phyloP scores from a whole-genome alignment of 495 filamentous ascomycete species.

The Aspergillus egyptiacus region DNA sequence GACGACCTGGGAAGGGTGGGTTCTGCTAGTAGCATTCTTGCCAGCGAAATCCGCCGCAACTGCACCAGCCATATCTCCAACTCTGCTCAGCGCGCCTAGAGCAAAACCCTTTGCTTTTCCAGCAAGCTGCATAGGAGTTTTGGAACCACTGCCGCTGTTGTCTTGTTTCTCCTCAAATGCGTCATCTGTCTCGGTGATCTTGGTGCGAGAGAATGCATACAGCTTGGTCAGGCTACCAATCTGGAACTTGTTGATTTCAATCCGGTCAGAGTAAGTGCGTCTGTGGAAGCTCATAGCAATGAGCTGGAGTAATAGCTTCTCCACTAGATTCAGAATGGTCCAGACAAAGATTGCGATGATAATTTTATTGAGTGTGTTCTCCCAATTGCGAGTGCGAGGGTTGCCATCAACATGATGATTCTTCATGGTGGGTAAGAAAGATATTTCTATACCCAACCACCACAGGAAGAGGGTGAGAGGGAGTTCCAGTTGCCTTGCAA shows the following conservation, averaged over 20 bases:
- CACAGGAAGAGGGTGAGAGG: conserved; percentile 87
- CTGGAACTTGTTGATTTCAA: conserved; percentile 88
- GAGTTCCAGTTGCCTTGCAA: conserved; percentile 80
- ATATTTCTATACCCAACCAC: conserved; percentile 76
- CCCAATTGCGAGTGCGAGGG: conserved; percentile 57
- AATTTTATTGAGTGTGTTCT: conserved; percentile 76
- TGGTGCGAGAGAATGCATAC: conserved; percentile 72
- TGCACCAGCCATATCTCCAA: conserved; percentile 82
- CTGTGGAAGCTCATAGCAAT: conserved; percentile 91
- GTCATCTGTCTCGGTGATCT: conserved; percentile 65
- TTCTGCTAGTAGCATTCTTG: conserved; percentile 62
- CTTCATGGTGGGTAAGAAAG: conserved; percentile 54
- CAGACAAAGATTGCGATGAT: conserved; percentile 78
- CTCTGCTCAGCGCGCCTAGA: conserved; percentile 64
- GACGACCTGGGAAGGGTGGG: conserved; percentile 76
- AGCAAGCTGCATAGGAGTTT: conserved; percentile 67
- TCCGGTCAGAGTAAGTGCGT: conserved; percentile 85
- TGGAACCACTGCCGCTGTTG: conserved; percentile 47
- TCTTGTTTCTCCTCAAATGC: conserved; percentile 54
- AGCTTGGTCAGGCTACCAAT: conserved; percentile 75
- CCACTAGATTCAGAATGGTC: conserved; percentile 72
- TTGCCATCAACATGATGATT: conserved; percentile 64
- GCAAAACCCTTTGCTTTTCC: conserved; percentile 62
- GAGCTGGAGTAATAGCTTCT: conserved; percentile 93
- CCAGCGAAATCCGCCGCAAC: conserved; percentile 96